A percentile compares a stretch with the other conserved stretches of the same genome.
Evolutionary conservation across 352 stramenopile species (phyloP).

Genomic region (Phytophthora tubulina): DNA sequence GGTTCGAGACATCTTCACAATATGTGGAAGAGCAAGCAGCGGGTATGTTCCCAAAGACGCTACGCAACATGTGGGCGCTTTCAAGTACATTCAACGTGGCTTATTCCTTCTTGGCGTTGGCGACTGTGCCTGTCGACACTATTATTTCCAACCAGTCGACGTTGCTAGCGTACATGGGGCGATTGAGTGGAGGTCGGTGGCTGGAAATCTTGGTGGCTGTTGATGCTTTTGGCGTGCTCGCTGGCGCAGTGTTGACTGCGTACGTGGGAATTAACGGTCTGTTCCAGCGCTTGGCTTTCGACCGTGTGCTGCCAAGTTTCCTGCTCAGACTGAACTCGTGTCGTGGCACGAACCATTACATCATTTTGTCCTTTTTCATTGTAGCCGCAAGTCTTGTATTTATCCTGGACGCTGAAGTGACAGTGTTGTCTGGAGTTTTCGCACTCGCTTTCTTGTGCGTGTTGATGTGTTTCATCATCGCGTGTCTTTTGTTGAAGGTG

Average conservation of each 20-base stretch:
- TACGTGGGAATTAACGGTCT: conserved; percentile 83
- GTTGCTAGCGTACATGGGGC: conserved; percentile 71
- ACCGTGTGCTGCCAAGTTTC: conserved; percentile 69
- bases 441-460: conserved; percentile 88
- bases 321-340: conserved; percentile 69
- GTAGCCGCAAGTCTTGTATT: conserved; percentile 76
- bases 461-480: conserved; percentile 82
- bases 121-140: conserved; percentile 73
- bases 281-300: conserved; percentile 83
- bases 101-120: conserved; percentile 69
- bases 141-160: conserved; percentile 70
- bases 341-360: conserved; percentile 80
- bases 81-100: conserved; percentile 85
- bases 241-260: conserved; percentile 84
- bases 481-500: conserved; percentile 88
- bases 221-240: conserved; percentile 90
- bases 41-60: conserved; percentile 78
- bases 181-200: conserved; percentile 47
- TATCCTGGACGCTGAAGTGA: conserved; percentile 79
- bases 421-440: conserved; percentile 84
- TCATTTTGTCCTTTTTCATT: conserved; percentile 81
- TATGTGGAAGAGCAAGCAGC: conserved; percentile 90
- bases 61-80: conserved; percentile 85
- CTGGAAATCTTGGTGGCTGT: conserved; percentile 62
- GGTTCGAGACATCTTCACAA: conserved; percentile 89